Conservation (phyloP, 768 basidiomycete species). For the Podaxis sp. region DNA sequence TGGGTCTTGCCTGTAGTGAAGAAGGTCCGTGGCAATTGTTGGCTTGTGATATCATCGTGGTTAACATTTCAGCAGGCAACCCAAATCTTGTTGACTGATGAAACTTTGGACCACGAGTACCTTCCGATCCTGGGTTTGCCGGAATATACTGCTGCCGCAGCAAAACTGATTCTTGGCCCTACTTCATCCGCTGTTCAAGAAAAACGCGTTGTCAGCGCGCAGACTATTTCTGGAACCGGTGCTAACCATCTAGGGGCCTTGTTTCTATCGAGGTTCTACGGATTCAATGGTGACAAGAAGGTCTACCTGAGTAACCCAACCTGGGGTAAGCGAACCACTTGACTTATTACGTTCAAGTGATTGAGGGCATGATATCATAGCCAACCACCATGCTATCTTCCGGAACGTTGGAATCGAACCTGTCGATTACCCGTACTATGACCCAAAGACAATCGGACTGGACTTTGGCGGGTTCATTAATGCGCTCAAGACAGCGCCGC, state of each 20-base stretch:
- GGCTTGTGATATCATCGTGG: background rate
- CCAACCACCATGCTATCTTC: slow-evolving; percentile 88
- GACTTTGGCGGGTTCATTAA: slow-evolving; percentile 69
- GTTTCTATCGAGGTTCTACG: slow-evolving; percentile 83
- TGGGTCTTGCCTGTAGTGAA: slow-evolving; percentile 92
- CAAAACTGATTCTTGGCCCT: slow-evolving; percentile 75
- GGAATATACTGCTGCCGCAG: slow-evolving; percentile 78
- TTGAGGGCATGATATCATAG: slow-evolving; percentile 31
- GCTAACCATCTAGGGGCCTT: slow-evolving; percentile 91
- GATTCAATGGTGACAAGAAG: slow-evolving; percentile 59
- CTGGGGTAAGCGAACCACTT: slow-evolving; percentile 63
- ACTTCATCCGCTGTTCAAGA: slow-evolving; percentile 68
- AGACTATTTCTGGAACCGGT: slow-evolving; percentile 95
- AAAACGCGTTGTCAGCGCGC: slow-evolving; percentile 70
- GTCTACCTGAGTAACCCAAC: slow-evolving; percentile 91
- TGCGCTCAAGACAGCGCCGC: slow-evolving; percentile 58
- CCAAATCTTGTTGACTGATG: slow-evolving; percentile 60
- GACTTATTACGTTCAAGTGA: background rate
- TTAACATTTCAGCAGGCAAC: slow-evolving; percentile 54
- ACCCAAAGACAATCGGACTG: slow-evolving; percentile 83
- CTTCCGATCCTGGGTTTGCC: slow-evolving; percentile 86
- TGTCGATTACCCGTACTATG: slow-evolving; percentile 89
- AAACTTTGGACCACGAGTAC: slow-evolving; percentile 84
- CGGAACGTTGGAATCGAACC: slow-evolving; percentile 87
- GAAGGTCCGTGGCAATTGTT: slow-evolving; percentile 50